phyloP scores from a whole-genome alignment of 257 asterid genomes.

The Penstemon eatonii region DNA sequence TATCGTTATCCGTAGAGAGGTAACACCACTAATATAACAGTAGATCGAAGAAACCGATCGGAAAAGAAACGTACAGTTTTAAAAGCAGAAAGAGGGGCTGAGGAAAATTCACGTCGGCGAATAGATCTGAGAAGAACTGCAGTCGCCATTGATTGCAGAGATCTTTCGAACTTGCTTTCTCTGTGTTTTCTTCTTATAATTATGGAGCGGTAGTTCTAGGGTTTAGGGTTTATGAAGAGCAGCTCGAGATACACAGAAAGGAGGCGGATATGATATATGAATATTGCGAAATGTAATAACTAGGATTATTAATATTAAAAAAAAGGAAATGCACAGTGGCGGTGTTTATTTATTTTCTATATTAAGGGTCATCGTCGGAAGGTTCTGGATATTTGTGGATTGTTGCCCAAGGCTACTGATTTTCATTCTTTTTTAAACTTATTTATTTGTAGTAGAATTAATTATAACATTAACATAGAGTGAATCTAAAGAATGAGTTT shows the following conservation, averaged over 20 bases:
- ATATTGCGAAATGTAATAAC: too few relatives aligned
- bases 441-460: too few relatives aligned
- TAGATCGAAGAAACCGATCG: background rate
- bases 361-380: too few relatives aligned
- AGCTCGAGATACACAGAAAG: background rate
- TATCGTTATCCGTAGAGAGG: background rate
- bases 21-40: background rate
- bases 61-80: constrained; percentile 36
- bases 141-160: constrained; percentile 43
- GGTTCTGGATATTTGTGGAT: too few relatives aligned
- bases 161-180: background rate
- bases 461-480: too few relatives aligned
- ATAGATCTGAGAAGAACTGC: constrained; percentile 59
- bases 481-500: too few relatives aligned
- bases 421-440: too few relatives aligned
- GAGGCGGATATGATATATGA: constrained; percentile 7
- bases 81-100: constrained; percentile 44
- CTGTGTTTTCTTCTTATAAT: background rate
- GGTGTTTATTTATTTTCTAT: too few relatives aligned
- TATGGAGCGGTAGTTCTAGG: constrained; percentile 27
- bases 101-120: constrained; percentile 59
- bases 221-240: constrained; percentile 52
- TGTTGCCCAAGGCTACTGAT: too few relatives aligned
- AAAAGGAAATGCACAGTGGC: too few relatives aligned
- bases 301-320: too few relatives aligned